Percentiles rank a stretch among this genome's conserved stretches.
phyloP scores from a whole-genome alignment of 2,329 filamentous ascomycete species.

The Zasmidium citrigriseum region DNA sequence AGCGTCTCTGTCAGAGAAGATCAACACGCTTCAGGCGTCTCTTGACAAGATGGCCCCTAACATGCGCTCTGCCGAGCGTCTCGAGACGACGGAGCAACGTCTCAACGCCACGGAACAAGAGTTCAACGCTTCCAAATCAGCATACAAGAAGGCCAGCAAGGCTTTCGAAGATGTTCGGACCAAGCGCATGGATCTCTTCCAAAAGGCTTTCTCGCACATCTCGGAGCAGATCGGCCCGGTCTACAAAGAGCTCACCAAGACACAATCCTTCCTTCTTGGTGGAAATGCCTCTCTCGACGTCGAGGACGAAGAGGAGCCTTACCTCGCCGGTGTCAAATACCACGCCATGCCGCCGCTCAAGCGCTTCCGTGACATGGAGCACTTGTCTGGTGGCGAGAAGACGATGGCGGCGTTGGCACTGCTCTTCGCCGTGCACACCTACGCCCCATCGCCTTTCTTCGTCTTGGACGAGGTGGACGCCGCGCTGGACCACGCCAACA shows the following conservation, averaged over 20 bases:
- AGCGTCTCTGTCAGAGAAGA: slow-evolving; percentile 73
- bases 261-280: slow-evolving; percentile 87
- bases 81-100: slow-evolving; percentile 81
- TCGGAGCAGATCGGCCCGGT: slow-evolving; percentile 90
- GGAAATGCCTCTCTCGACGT: slow-evolving; percentile 87
- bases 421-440: slow-evolving; percentile 94
- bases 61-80: slow-evolving; percentile 89
- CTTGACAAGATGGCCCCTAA: slow-evolving; percentile 96
- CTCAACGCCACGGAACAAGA: slow-evolving; percentile 84
- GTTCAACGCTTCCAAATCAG: slow-evolving; percentile 78
- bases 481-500: slow-evolving; percentile 96
- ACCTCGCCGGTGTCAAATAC: slow-evolving; percentile 94
- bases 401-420: slow-evolving; percentile 97
- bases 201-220: slow-evolving; percentile 92
- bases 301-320: slow-evolving; percentile 94
- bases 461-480: slow-evolving; percentile 98
- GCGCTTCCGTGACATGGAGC: slow-evolving; percentile 98
- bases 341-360: slow-evolving; percentile 98
- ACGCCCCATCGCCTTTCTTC: slow-evolving; percentile 94
- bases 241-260: slow-evolving; percentile 92
- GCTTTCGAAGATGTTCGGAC: slow-evolving; percentile 80
- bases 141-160: slow-evolving; percentile 74
- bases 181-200: slow-evolving; percentile 86
- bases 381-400: slow-evolving; percentile 95
- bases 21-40: slow-evolving; percentile 71